Conservation (phyloP, 2,329 filamentous ascomycete species). For the Aspergillus ochraceoroseus region DNA sequence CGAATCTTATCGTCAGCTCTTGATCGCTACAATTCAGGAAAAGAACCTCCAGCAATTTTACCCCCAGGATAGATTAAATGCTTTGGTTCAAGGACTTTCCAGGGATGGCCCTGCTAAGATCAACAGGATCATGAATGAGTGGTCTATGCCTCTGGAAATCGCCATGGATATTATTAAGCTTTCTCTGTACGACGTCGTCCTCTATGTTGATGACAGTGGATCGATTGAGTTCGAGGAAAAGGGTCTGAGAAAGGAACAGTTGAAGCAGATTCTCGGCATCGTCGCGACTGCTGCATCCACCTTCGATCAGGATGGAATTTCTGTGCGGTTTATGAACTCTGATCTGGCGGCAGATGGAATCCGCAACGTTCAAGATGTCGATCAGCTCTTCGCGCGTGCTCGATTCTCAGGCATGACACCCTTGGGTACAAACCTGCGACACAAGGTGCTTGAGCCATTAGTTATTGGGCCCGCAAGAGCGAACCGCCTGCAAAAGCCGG, state of each 20-base stretch:
- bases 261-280: slow-evolving; percentile 59
- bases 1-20: slow-evolving; percentile 53
- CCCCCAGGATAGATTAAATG: slow-evolving; percentile 48
- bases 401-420: slow-evolving; percentile 63
- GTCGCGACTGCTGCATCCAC: slow-evolving; percentile 61
- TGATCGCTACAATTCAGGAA: slow-evolving; percentile 56
- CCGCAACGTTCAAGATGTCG: slow-evolving; percentile 54
- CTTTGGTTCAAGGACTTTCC: slow-evolving; percentile 31
- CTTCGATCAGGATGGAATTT: slow-evolving; percentile 66
- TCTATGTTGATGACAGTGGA: slow-evolving; percentile 65
- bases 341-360: slow-evolving; percentile 52
- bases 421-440: slow-evolving; percentile 58
- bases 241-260: slow-evolving; percentile 61
- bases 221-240: slow-evolving; percentile 66
- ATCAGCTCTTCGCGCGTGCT: slow-evolving; percentile 54
- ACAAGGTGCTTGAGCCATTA: slow-evolving; percentile 61
- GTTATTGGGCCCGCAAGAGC: slow-evolving; percentile 51
- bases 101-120: slow-evolving; percentile 43
- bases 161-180: slow-evolving; percentile 61
- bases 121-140: slow-evolving; percentile 53
- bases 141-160: slow-evolving; percentile 56
- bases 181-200: slow-evolving; percentile 57
- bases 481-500: slow-evolving; percentile 56
- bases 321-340: slow-evolving; percentile 66
- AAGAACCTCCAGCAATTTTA: slow-evolving; percentile 57